These are phyloP conservation scores for Verticillium albo-atrum DNA, from an alignment of 2,329 filamentous ascomycete genomes.

Conservation along the genomic window DNA sequence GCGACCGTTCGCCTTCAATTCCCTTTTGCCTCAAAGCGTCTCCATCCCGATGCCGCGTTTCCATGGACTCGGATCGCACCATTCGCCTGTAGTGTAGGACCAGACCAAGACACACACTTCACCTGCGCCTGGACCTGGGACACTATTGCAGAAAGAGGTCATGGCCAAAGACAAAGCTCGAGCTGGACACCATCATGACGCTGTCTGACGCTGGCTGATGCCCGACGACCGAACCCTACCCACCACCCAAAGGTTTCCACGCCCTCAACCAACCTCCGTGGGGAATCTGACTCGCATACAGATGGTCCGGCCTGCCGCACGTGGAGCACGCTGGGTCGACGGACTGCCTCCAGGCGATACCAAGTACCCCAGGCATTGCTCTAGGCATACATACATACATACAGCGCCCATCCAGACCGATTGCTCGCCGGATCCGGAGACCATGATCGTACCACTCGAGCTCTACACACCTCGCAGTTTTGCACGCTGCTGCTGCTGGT, in stretches of 20 bases:
- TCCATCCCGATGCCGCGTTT: background rate
- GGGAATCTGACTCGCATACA: background rate
- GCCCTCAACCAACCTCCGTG: background rate
- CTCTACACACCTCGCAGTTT: background rate
- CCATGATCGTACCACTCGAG: background rate
- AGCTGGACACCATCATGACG: background rate
- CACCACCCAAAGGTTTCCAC: too few relatives aligned
- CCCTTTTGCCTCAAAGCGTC: background rate
- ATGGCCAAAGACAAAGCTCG: background rate
- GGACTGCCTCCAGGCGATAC: background rate
- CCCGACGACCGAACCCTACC: too few relatives aligned
- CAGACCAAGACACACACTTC: background rate
- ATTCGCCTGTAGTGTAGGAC: background rate
- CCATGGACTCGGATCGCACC: background rate
- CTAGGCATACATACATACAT: background rate
- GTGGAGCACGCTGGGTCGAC: background rate
- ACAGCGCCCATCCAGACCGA: background rate
- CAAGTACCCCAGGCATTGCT: background rate
- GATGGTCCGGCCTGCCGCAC: background rate
- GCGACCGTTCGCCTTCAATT: background rate
- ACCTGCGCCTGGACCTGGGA: background rate
- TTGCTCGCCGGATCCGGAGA: background rate
- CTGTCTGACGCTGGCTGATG: too few relatives aligned
- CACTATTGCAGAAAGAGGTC: background rate
- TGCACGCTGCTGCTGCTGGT: background rate